phyloP scores from a whole-genome alignment of 176 grass and related monocot genomes.

The Echinochloa phyllopogon region DNA sequence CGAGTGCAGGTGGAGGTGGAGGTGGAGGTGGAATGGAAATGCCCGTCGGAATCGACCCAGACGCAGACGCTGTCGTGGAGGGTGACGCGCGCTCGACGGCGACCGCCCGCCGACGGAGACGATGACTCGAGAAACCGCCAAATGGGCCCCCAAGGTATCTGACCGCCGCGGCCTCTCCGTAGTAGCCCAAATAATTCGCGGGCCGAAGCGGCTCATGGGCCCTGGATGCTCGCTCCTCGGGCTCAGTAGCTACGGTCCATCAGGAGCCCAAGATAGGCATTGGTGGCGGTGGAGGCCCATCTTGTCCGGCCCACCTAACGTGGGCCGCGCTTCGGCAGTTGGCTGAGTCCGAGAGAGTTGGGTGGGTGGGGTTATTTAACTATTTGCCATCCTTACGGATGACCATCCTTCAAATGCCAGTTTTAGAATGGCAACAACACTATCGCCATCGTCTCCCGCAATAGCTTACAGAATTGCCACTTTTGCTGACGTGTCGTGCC shows the following conservation, averaged over 20 bases:
- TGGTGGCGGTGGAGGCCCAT: not conserved
- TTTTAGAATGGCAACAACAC: too few relatives aligned
- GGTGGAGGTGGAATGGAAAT: not conserved
- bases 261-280: not conserved
- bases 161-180: not conserved
- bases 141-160: not conserved
- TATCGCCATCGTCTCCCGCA: too few relatives aligned
- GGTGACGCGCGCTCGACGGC: constrained; percentile 1
- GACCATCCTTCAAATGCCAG: too few relatives aligned
- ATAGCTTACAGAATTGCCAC: too few relatives aligned
- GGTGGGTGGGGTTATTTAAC: too few relatives aligned
- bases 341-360: not conserved
- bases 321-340: not conserved
- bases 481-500: too few relatives aligned
- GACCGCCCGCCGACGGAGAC: constrained; percentile 17
- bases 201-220: too few relatives aligned
- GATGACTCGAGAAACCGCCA: not conserved
- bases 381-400: too few relatives aligned
- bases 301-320: not conserved
- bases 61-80: not conserved
- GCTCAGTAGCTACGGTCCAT: not conserved
- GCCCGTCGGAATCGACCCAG: not conserved
- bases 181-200: not conserved
- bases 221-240: not conserved
- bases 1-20: not conserved